Evolutionary conservation across 768 basidiomycete genomes (phyloP), one percentile per base, ranked within the genome.

Genomic region (Collybia mongolica): DNA sequence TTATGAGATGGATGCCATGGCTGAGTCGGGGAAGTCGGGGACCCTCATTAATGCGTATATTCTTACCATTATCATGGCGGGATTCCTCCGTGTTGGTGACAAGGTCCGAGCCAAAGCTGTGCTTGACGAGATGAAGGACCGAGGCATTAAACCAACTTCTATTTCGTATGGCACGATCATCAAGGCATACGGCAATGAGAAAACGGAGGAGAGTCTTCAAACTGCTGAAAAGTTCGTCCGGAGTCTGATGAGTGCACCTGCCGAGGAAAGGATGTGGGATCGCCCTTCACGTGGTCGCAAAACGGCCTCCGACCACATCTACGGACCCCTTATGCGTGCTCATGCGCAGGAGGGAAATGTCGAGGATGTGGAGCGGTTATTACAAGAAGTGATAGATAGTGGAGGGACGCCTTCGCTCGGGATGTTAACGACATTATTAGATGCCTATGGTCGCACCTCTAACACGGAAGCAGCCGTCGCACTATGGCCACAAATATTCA

Each of bases 1-100:
- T 60, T 62, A 67, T 32, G 77, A 88, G 63, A 83, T 96, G 80
- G 81, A 86, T n/a, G 58, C 69, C 18, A 6, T 20, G 26, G 60
- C 65, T 39, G 55, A 68, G 9, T 68, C 69, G 65, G 60, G 71
- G 15, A 6, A 32, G 11, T 62, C 72, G 2, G 60, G 67, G 22
- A 54, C 81, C 15, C 65, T 70, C 32, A 63, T 84, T 53, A 81
- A 80, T 52, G 71, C 76, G 32, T 85, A 83, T 60, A 70, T 84
- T 39, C 73, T 90, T 53, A 90, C 90, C 20, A 83, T 88, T 60
- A 67, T 96, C 62, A 84, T 93, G 74, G 74, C 79, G 6, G 88
- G 84, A 0, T 88, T 83, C 63, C 70, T 96, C 47, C 80, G 81
- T 15, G 55, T 59, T 2, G 78, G 81, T 3, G 69, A 86, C 26